Evolutionary conservation across 257 asterid genomes (phyloP).

Genomic region (Solanum virginianum): DNA sequence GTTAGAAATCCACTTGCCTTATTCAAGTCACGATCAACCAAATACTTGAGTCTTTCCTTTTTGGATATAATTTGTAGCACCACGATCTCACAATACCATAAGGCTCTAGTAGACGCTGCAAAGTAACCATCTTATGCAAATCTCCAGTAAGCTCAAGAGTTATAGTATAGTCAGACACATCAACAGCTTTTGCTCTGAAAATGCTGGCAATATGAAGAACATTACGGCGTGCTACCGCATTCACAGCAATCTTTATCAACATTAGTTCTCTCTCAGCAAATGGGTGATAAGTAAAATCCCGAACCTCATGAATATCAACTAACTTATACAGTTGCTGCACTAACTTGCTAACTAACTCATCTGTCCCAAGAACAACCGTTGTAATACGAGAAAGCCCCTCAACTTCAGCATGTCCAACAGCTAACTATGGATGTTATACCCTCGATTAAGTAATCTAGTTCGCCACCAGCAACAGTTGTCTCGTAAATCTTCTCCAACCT

Average conservation of each 20-base stretch:
- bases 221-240: slow-evolving; percentile 81
- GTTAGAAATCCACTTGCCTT: too few species aligned
- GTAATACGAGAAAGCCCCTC: slow-evolving; percentile 96
- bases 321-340: slow-evolving; percentile 76
- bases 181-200: slow-evolving; percentile 96
- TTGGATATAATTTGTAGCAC: too few species aligned
- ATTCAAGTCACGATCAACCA: too few species aligned
- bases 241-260: slow-evolving; percentile 82
- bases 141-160: slow-evolving; percentile 97
- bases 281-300: slow-evolving; percentile 76
- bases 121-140: slow-evolving; percentile 86
- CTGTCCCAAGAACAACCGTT: slow-evolving; percentile 96
- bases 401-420: slow-evolving; percentile 93
- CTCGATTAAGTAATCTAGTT: too few species aligned
- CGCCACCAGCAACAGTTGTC: slow-evolving; percentile 64
- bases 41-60: too few species aligned
- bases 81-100: slow-evolving; percentile 94
- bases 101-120: slow-evolving; percentile 89
- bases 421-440: too few species aligned
- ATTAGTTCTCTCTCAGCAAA: slow-evolving; percentile 91
- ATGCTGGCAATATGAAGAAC: slow-evolving; percentile 97
- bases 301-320: slow-evolving; percentile 90
- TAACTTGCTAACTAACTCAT: slow-evolving; percentile 75
- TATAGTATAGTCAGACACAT: slow-evolving; percentile 93
- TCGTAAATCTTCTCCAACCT: slow-evolving; percentile 74